A percentile compares a stretch with the other conserved stretches of the same genome.
Conservation (phyloP, 495 filamentous ascomycete genomes). For the Neurospora sp. region DNA sequence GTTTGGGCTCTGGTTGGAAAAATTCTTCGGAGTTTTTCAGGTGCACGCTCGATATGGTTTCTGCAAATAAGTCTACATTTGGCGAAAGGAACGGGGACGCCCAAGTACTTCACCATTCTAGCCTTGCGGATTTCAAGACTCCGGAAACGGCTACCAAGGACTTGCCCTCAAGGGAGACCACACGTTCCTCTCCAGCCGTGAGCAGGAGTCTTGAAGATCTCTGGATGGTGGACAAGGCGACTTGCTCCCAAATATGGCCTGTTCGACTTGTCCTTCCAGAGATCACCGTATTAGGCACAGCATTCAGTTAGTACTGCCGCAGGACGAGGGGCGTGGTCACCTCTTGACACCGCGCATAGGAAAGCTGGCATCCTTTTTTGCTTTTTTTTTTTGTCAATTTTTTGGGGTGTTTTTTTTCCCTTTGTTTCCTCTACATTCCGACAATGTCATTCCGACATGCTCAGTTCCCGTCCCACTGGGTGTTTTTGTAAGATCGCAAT, state of each 20-base stretch:
- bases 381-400: not conserved
- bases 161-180: not conserved
- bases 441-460: not conserved
- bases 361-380: not conserved
- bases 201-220: not conserved
- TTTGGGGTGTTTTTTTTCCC: not conserved
- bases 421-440: not conserved
- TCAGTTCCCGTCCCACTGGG: not conserved
- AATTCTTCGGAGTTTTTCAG: not conserved
- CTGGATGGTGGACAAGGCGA: not conserved
- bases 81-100: not conserved
- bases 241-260: too few species aligned
- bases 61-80: not conserved
- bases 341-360: not conserved
- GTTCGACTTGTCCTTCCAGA: not conserved
- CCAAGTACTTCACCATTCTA: not conserved
- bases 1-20: not conserved
- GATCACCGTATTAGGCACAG: not conserved
- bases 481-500: not conserved
- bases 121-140: not conserved
- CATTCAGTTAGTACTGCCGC: not conserved
- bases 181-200: not conserved
- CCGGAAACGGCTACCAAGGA: not conserved
- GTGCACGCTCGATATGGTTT: not conserved
- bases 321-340: not conserved